Conservation (phyloP, 2,329 filamentous ascomycete genomes). For the Colletotrichum sansevieriae region DNA sequence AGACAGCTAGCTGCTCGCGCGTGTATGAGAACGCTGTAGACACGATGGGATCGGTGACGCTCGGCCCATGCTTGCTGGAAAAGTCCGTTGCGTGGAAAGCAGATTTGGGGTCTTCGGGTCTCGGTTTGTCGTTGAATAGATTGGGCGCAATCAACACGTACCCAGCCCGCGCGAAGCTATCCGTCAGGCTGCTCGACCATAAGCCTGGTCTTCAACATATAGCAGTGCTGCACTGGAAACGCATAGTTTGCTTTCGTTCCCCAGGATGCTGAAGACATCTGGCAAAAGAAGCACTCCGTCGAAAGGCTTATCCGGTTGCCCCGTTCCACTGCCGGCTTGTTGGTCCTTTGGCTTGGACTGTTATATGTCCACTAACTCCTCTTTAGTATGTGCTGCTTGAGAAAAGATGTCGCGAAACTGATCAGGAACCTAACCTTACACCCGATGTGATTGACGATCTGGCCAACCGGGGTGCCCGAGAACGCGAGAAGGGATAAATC, state of each 20-base stretch:
- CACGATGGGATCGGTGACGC: conserved; percentile 60
- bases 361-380: conserved; percentile 25
- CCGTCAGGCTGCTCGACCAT: conserved; percentile 60
- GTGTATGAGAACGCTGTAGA: conserved; percentile 59
- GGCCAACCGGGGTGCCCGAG: conserved; percentile 25
- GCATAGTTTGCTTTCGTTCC: conserved; percentile 39
- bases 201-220: background rate
- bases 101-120: conserved; percentile 52
- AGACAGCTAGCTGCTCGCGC: conserved; percentile 59
- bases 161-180: conserved; percentile 75
- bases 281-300: conserved; percentile 44
- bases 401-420: background rate
- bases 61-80: conserved; percentile 54
- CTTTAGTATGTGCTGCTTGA: background rate
- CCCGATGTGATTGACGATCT: conserved; percentile 1
- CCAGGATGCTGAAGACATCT: conserved; percentile 55
- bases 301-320: background rate
- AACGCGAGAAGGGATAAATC: conserved; percentile 33
- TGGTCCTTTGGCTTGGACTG: conserved; percentile 22
- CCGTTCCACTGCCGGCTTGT: background rate
- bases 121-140: conserved; percentile 71
- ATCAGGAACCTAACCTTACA: conserved; percentile 10
- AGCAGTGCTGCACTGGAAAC: background rate
- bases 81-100: conserved; percentile 57
- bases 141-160: conserved; percentile 76